Base-by-base conservation (phyloP, 2,329 filamentous ascomycete genomes). In the Microsporum audouinii region DNA sequence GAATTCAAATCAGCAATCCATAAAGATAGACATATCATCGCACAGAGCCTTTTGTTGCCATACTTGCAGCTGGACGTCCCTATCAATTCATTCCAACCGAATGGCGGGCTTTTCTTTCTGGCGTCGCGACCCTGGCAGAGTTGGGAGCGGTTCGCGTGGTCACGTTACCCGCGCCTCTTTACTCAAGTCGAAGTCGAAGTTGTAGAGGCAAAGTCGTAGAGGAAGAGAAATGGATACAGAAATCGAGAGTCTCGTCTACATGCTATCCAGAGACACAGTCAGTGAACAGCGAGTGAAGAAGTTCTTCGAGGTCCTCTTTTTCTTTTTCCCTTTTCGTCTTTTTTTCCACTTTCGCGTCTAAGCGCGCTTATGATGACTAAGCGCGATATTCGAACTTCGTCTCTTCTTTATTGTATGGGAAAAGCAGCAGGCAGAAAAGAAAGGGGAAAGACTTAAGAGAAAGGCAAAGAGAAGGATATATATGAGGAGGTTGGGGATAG, bases 21-120 rank as follows among this genome's bases (percentile, higher is more conserved):
- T 73, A 73, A 58, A 53, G 53, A 43, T 4, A 10, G 31, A 43
- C 23, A 17, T 53, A 56, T 33, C 12, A 4, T 6, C 31, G 14
- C 17, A 7, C 51, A 55, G 12, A 34, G 33, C 51, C 34, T 12
- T 1, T n/a, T 23, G 14, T 34, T 14, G n/a, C 7, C 31, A 55
- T 34, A 36, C 51, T 7, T n/a, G 33, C 29, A 36, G 31, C 31
- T 8, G n/a, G 8, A 5, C 2, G 27, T 5, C 31, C 17, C 33
- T 55, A 31, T 51, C 3, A 23, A 12, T 36, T n/a, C 8, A 29
- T 34, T 14, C n/a, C 31, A n/a, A 23, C 51, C 12, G 23, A n/a
- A 43, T n/a, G n/a, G 39, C n/a, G 39, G 39, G 17, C 17, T n/a
- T 23, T 23, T 43, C 27, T 38, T 55, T 33, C 51, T 27, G 51